Evolutionary conservation across 495 filamentous ascomycete genomes (phyloP).

Genomic region (Penicillium flavigenum): DNA sequence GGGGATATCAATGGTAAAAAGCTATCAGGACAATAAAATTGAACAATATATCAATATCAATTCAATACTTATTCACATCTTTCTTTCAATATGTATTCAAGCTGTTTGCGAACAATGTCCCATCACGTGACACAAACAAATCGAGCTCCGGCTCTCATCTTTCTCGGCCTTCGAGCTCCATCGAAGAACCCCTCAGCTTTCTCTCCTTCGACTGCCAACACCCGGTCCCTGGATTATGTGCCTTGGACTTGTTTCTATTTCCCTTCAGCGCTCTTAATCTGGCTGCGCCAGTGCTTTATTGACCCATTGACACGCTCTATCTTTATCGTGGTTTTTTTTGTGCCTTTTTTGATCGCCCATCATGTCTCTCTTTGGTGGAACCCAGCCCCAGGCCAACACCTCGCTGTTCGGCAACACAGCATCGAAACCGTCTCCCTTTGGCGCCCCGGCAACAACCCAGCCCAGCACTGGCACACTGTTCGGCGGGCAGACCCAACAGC

Average conservation of each 20-base stretch:
- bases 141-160: conserved; percentile 28
- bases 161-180: conserved; percentile 25
- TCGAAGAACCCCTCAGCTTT: conserved; percentile 23
- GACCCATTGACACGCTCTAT: conserved; percentile 1
- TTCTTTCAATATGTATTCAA: neutral
- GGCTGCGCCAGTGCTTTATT: neutral
- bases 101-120: neutral
- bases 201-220: conserved; percentile 14
- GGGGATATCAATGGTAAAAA: neutral
- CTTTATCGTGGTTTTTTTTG: conserved; percentile 20
- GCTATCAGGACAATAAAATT: neutral
- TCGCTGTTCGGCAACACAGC: conserved; percentile 34
- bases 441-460: conserved; percentile 24
- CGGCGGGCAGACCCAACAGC: conserved; percentile 30
- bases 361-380: conserved; percentile 47
- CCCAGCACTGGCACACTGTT: conserved; percentile 29
- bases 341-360: conserved; percentile 23
- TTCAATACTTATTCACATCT: neutral
- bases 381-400: conserved; percentile 29
- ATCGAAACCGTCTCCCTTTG: conserved; percentile 42
- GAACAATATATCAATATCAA: neutral
- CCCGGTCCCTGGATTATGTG: conserved; percentile 15
- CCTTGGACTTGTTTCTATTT: conserved; percentile 5
- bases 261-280: neutral
- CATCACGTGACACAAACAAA: conserved; percentile 37